Evolutionary conservation across 148 eudicot genomes (phyloP).

Genomic region (Beta vulgaris): DNA sequence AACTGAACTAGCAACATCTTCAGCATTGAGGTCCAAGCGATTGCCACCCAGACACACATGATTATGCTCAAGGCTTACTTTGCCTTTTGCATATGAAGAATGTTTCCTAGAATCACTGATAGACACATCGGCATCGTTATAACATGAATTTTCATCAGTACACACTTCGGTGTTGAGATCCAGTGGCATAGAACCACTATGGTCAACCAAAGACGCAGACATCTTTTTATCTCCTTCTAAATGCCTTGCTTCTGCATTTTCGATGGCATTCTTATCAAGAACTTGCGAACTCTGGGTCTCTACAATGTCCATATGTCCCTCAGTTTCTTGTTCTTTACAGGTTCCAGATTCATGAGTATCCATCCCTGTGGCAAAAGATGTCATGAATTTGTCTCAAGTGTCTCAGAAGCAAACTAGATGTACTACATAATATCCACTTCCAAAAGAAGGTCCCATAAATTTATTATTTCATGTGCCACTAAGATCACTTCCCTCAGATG

Average conservation of each 20-base stretch:
- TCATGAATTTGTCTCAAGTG: not conserved
- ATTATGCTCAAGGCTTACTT: conserved; percentile 12
- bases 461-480: too few species aligned
- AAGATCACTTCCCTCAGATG: too few species aligned
- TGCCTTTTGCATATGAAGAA: too few species aligned
- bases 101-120: conserved; percentile 21
- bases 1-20: conserved; percentile 54
- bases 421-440: not conserved
- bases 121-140: conserved; percentile 22
- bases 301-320: conserved; percentile 28
- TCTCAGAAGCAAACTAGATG: not conserved
- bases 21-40: conserved; percentile 59
- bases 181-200: too few species aligned
- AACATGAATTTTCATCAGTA: conserved; percentile 31
- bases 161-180: too few species aligned
- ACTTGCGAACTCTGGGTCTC: too few species aligned
- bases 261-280: too few species aligned
- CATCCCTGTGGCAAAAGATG: conserved; percentile 26
- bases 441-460: not conserved
- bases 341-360: conserved; percentile 28
- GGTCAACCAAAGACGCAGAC: too few species aligned
- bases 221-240: too few species aligned
- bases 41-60: conserved; percentile 28
- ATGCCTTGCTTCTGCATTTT: too few species aligned
- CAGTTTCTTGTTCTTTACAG: conserved; percentile 27